Percentiles rank a stretch among this genome's conserved stretches.
Conservation (phyloP, 768 basidiomycete species). For the Mycena chlorophos region DNA sequence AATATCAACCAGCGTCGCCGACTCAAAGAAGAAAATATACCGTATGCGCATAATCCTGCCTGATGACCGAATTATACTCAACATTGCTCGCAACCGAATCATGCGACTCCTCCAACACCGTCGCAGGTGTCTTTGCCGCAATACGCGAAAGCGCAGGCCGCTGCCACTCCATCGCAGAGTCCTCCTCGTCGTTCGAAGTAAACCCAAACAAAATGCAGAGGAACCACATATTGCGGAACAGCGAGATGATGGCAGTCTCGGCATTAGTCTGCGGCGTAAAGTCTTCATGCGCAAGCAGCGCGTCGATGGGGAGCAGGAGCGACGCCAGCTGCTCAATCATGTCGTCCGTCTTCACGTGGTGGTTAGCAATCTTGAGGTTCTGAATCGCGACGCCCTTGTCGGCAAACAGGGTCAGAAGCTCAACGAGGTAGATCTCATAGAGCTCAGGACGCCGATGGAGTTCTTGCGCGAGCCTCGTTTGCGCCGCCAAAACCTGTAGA, state of each 20-base stretch:
- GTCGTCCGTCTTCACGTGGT: constrained; percentile 74
- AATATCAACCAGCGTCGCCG: constrained; percentile 5
- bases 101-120: constrained; percentile 79
- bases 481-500: constrained; percentile 79
- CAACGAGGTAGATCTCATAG: constrained; percentile 77
- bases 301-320: constrained; percentile 87
- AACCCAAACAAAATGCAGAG: constrained; percentile 86
- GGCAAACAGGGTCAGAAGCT: constrained; percentile 80
- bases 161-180: constrained; percentile 76
- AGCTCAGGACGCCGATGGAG: constrained; percentile 72
- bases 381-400: constrained; percentile 93
- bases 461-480: constrained; percentile 85
- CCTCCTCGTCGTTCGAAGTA: constrained; percentile 56
- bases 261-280: constrained; percentile 61
- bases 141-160: constrained; percentile 74
- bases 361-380: constrained; percentile 67
- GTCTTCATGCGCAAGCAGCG: constrained; percentile 70
- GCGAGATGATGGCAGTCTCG: constrained; percentile 59
- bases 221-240: constrained; percentile 96
- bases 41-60: constrained; percentile 79
- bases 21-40: constrained; percentile 39
- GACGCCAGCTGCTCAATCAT: constrained; percentile 88
- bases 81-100: constrained; percentile 86
- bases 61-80: constrained; percentile 88
- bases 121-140: constrained; percentile 80